Percentiles rank a stretch among this genome's conserved stretches.
Evolutionary conservation across 192 early-diverging fungal species (phyloP).

Genomic region (Podila epigama): DNA sequence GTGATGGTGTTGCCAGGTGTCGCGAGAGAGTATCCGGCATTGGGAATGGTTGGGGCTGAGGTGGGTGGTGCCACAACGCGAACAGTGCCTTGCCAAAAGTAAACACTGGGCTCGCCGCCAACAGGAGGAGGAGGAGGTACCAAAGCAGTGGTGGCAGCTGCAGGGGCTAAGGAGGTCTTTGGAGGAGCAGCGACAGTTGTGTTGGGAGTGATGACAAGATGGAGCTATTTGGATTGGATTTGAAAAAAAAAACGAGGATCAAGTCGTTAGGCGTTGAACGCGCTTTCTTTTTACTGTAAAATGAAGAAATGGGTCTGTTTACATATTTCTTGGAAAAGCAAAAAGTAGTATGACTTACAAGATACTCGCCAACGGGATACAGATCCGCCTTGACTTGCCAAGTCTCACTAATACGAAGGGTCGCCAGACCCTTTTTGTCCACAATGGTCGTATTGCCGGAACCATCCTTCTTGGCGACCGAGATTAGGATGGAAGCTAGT

Average conservation of each 20-base stretch:
- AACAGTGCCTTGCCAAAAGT: conserved; percentile 11
- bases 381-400: conserved; percentile 17
- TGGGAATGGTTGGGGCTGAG: not conserved
- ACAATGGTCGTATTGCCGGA: conserved; percentile 27
- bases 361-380: conserved; percentile 25
- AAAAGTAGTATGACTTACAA: conserved; percentile 7
- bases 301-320: not conserved
- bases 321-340: not conserved
- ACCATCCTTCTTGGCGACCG: conserved; percentile 32
- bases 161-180: not conserved
- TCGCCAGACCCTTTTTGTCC: not conserved
- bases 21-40: not conserved
- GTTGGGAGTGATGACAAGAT: conserved; percentile 26
- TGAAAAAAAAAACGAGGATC: not conserved
- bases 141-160: not conserved
- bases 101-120: not conserved
- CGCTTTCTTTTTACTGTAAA: not conserved
- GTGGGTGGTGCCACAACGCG: not conserved
- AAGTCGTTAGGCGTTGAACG: not conserved
- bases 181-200: conserved; percentile 1
- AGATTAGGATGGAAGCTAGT: conserved; percentile 21
- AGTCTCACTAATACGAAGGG: not conserved
- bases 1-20: not conserved
- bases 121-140: not conserved
- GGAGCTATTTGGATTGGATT: conserved; percentile 7